Percentiles rank a stretch among this genome's conserved stretches.
These are phyloP conservation scores for Malus hybrid DNA, from an alignment of 331 rosid species.

Conservation along the genomic window DNA sequence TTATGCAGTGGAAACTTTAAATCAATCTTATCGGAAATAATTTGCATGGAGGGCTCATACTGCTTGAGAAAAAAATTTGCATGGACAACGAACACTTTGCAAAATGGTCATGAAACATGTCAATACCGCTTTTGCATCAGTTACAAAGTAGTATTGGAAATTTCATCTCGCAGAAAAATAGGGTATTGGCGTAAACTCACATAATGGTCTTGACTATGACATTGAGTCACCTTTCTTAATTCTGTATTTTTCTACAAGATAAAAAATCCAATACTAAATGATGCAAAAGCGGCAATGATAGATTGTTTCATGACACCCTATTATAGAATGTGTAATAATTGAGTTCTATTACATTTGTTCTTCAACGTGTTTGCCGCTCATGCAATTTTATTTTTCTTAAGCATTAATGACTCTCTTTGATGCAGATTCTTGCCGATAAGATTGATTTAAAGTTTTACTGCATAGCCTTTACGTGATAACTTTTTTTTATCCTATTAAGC, in stretches of 20 bases:
- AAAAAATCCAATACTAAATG: too few species aligned
- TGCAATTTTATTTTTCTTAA: too few species aligned
- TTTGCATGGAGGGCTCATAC: constrained; percentile 1
- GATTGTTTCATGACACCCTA: too few species aligned
- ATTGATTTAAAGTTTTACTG: too few species aligned
- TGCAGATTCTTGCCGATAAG: too few species aligned
- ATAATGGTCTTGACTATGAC: too few species aligned
- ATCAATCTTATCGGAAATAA: neutral
- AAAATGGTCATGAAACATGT: constrained; percentile 4
- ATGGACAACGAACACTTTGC: neutral
- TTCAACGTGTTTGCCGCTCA: too few species aligned
- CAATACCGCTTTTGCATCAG: neutral
- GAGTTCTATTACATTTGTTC: neutral
- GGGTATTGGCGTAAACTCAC: too few species aligned
- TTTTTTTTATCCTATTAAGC: neutral
- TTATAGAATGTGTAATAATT: too few species aligned
- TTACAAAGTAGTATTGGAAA: neutral
- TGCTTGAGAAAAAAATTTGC: neutral
- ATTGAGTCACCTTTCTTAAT: too few species aligned
- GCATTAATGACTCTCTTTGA: too few species aligned
- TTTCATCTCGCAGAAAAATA: neutral
- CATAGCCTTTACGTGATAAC: neutral
- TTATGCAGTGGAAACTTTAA: constrained; percentile 2
- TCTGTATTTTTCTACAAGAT: too few species aligned
- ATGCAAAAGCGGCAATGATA: neutral